A percentile compares a stretch with the other conserved stretches of the same genome.
Conservation (phyloP, 73 alveolate species). For the Tetrahymena borealis region DNA sequence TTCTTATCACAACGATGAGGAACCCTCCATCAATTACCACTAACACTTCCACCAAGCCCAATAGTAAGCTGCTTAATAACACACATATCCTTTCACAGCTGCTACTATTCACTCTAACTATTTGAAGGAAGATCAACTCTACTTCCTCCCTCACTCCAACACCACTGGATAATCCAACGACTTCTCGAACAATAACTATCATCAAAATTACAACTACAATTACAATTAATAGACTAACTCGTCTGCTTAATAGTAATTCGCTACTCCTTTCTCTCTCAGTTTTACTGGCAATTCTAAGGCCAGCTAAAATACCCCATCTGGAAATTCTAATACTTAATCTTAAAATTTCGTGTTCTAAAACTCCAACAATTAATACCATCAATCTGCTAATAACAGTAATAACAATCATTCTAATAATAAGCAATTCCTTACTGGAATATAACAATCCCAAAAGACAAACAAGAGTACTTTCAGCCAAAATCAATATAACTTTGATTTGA, state of each 20-base stretch:
- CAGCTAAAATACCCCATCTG: background rate
- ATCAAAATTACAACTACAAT: background rate
- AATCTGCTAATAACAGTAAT: background rate
- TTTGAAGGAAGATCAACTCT: background rate
- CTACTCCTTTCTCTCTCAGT: constrained; percentile 1
- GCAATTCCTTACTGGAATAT: background rate
- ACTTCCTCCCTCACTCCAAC: background rate
- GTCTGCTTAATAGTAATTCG: background rate
- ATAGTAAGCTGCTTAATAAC: background rate
- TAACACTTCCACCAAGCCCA: background rate
- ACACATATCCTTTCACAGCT: background rate
- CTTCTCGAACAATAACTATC: background rate
- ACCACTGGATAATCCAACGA: constrained; percentile 1
- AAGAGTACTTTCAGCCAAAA: background rate
- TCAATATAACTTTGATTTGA: background rate
- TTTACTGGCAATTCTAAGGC: background rate
- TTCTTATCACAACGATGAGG: background rate
- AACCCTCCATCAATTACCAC: background rate
- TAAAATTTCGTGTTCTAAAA: background rate
- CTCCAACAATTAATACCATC: background rate
- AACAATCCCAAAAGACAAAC: background rate
- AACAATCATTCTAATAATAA: background rate
- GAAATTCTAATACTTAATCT: background rate
- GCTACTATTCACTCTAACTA: background rate
- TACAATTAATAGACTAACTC: background rate